Percentiles rank a stretch among this genome's conserved stretches.
phyloP scores from a whole-genome alignment of 2,329 filamentous ascomycete genomes.

The Chalara sp. region DNA sequence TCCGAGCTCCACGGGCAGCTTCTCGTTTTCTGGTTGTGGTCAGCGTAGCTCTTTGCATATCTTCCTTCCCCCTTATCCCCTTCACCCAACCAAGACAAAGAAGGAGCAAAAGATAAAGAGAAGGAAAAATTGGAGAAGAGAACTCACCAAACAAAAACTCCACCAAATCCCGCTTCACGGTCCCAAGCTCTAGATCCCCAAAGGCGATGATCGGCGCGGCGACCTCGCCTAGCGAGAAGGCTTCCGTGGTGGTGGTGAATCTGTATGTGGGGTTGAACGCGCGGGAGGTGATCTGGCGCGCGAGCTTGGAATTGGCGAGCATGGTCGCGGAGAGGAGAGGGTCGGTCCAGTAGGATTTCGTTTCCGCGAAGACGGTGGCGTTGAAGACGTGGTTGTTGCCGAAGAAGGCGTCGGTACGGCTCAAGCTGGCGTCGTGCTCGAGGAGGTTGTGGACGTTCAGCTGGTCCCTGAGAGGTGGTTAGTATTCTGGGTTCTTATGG shows the following conservation, averaged over 20 bases:
- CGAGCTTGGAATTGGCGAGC: constrained; percentile 39
- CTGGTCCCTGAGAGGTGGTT: neutral
- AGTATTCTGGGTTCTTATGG: too few relatives aligned
- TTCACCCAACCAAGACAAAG: neutral
- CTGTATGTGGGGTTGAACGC: constrained; percentile 42
- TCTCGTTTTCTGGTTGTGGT: constrained; percentile 33
- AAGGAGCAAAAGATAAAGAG: neutral
- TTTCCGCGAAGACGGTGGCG: constrained; percentile 40
- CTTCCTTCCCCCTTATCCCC: neutral
- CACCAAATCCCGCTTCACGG: constrained; percentile 33
- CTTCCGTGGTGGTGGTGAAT: constrained; percentile 34
- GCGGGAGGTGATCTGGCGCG: constrained; percentile 36
- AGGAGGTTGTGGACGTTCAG: neutral
- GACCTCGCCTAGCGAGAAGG: constrained; percentile 44
- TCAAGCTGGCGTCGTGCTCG: constrained; percentile 1
- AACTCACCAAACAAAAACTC: constrained; percentile 40
- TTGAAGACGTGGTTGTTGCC: constrained; percentile 47
- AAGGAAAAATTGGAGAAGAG: neutral
- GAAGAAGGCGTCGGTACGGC: constrained; percentile 40
- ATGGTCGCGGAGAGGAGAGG: constrained; percentile 33
- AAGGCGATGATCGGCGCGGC: constrained; percentile 43
- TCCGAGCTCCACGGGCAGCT: constrained; percentile 33
- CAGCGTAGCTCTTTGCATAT: too few relatives aligned
- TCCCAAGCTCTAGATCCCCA: constrained; percentile 34
- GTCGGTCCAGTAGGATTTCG: constrained; percentile 38